Conservation (phyloP, 192 early-diverging fungal species). For the Thoreauomyces humboldtii region DNA sequence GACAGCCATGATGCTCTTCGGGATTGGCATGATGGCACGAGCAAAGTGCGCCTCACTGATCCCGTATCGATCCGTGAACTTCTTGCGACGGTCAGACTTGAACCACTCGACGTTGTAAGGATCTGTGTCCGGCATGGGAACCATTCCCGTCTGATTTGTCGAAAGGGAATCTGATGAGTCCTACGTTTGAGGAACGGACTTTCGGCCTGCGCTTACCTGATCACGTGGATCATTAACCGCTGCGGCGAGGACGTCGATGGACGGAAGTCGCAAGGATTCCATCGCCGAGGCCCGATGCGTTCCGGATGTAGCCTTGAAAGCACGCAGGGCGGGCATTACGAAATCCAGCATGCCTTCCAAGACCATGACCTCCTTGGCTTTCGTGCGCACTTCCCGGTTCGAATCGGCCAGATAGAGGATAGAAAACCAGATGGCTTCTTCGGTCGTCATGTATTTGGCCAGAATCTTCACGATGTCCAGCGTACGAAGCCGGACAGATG, state of each 20-base stretch:
- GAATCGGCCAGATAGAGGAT: conserved; percentile 51
- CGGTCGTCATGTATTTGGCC: conserved; percentile 38
- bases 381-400: conserved; percentile 39
- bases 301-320: conserved; percentile 24
- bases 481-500: conserved; percentile 32
- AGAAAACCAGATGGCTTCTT: conserved; percentile 49
- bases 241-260: conserved; percentile 28
- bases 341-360: conserved; percentile 48
- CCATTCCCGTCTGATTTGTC: background rate
- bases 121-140: conserved; percentile 39
- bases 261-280: conserved; percentile 38
- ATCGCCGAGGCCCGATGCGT: conserved; percentile 22
- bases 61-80: conserved; percentile 42
- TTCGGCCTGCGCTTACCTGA: background rate
- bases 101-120: conserved; percentile 52
- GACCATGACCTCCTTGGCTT: conserved; percentile 39
- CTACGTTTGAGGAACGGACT: background rate
- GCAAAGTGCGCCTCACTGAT: conserved; percentile 35
- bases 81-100: conserved; percentile 38
- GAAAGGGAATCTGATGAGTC: background rate
- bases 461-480: conserved; percentile 47
- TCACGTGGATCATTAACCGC: background rate
- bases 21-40: conserved; percentile 19
- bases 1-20: conserved; percentile 26
- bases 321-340: conserved; percentile 25